Conservation (phyloP, 345 rosid species). For the Acer campestre region DNA sequence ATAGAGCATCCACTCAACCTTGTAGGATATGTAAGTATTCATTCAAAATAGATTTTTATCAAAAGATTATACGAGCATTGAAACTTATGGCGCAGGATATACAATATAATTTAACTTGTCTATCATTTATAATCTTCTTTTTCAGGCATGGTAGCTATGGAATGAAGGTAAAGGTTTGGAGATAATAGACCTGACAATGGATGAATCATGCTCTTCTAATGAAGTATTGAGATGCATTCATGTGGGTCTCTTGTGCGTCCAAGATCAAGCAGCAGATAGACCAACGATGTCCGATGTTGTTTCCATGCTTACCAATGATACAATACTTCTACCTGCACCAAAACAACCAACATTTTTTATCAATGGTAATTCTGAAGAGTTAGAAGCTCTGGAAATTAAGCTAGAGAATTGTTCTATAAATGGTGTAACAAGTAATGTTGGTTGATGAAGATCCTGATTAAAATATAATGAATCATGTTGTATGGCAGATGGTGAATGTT, state of each 20-base stretch:
- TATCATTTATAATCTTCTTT: not conserved
- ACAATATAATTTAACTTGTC: too few relatives aligned
- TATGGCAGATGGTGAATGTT: too few relatives aligned
- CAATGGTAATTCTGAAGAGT: not conserved
- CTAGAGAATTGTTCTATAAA: not conserved
- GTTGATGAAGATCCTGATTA: too few relatives aligned
- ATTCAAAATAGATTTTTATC: too few relatives aligned
- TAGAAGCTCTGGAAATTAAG: not conserved
- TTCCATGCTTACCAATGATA: constrained; percentile 15
- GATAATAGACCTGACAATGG: too few relatives aligned
- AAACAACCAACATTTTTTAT: constrained; percentile 3
- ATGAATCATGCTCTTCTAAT: too few relatives aligned
- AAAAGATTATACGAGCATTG: not conserved
- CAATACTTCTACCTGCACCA: constrained; percentile 14
- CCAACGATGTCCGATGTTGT: constrained; percentile 28
- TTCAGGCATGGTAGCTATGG: too few relatives aligned
- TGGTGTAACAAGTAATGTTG: constrained; percentile 2
- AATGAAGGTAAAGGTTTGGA: too few relatives aligned
- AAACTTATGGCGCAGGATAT: not conserved
- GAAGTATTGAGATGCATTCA: too few relatives aligned
- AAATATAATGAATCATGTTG: too few relatives aligned
- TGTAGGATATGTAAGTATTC: too few relatives aligned
- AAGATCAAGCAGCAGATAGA: constrained; percentile 22
- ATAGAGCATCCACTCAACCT: too few relatives aligned
- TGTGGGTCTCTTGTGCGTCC: constrained; percentile 4